Evolutionary conservation across 176 grass and related monocot species (phyloP).

Genomic region (Oryza longistaminata): DNA sequence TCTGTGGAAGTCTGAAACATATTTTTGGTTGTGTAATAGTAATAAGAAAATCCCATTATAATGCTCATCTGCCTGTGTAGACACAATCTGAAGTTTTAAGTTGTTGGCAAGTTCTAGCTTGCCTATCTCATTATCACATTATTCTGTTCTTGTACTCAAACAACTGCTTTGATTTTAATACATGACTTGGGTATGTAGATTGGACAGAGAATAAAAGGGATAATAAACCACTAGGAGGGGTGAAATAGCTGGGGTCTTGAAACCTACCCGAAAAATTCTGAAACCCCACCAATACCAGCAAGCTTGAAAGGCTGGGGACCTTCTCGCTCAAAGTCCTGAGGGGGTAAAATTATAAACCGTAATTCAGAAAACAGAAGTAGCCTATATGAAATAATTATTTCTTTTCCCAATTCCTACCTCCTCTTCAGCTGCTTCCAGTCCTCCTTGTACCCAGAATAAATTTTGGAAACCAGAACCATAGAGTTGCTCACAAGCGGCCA

Average conservation of each 20-base stretch:
- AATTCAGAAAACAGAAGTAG: slow-evolving; percentile 4
- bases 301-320: slow-evolving; percentile 91
- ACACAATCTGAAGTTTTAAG: not conserved
- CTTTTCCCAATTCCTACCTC: slow-evolving; percentile 53
- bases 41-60: not conserved
- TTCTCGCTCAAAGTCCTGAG: slow-evolving; percentile 84
- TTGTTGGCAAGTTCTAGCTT: slow-evolving; percentile 2
- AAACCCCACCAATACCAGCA: slow-evolving; percentile 84
- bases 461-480: slow-evolving; percentile 82
- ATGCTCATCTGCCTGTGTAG: not conserved
- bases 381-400: not conserved
- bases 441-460: slow-evolving; percentile 98
- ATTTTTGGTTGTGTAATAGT: not conserved
- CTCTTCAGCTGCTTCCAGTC: slow-evolving; percentile 88
- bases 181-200: not conserved
- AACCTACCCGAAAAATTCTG: slow-evolving; percentile 90
- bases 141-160: not conserved
- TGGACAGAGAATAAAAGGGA: slow-evolving; percentile 7
- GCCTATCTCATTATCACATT: not conserved
- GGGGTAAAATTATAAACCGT: not conserved
- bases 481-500: slow-evolving; percentile 89
- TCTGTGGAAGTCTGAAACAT: slow-evolving; percentile 4
- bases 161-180: not conserved
- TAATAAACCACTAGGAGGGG: not conserved
- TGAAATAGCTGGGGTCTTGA: slow-evolving; percentile 5